Conservation (phyloP, 352 stramenopile genomes). For the Sclerospora graminicola region DNA sequence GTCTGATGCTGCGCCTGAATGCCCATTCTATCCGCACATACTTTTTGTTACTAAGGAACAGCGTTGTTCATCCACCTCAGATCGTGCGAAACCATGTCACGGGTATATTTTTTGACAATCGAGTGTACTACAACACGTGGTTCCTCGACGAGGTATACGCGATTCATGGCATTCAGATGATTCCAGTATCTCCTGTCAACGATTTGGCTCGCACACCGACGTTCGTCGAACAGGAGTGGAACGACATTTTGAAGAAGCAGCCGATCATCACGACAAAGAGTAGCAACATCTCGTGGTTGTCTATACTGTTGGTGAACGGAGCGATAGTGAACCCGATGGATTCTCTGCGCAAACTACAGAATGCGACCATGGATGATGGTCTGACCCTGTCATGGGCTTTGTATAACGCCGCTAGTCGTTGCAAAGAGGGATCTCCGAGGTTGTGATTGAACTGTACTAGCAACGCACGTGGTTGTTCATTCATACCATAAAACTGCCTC, state of each 20-base stretch:
- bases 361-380: conserved; percentile 53
- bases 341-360: conserved; percentile 33
- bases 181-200: conserved; percentile 60
- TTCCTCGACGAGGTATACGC: conserved; percentile 55
- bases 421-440: conserved; percentile 10
- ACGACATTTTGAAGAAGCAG: conserved; percentile 57
- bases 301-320: conserved; percentile 61
- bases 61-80: conserved; percentile 47
- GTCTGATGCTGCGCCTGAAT: conserved; percentile 62
- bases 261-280: conserved; percentile 29
- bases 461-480: too few species aligned
- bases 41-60: conserved; percentile 50
- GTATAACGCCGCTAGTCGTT: conserved; percentile 54
- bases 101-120: conserved; percentile 72
- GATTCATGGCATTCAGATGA: conserved; percentile 79
- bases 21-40: conserved; percentile 53
- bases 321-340: conserved; percentile 41
- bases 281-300: conserved; percentile 45
- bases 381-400: conserved; percentile 53
- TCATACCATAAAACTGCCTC: too few species aligned
- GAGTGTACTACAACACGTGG: conserved; percentile 63
- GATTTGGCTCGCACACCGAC: conserved; percentile 44
- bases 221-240: conserved; percentile 70
- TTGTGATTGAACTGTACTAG: too few species aligned
- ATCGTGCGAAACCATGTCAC: conserved; percentile 67